Evolutionary conservation across 164 flowering plant genomes (phyloP), one percentile per base, ranked within the genome.

Genomic region (Annona squamosa): DNA sequence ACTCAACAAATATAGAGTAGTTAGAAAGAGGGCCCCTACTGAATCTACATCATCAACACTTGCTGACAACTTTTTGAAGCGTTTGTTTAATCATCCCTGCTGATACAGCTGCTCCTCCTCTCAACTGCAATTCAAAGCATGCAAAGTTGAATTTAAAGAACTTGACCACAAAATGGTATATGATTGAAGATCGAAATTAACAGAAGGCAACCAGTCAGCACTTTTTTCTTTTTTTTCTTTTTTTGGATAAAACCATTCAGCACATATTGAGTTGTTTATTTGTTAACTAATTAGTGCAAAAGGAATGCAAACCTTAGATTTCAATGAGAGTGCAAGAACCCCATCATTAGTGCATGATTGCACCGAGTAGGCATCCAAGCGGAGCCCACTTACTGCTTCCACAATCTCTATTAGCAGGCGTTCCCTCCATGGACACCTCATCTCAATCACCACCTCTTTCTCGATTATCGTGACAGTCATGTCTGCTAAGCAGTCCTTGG

Each of bases 371-470:
- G 85, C 83, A 68, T 94, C 95, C 77, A 92, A 67, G 37, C 84
- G 82, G 56, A 94, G 87, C 71, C 79, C 81, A 78, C 82, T 86
- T 1, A 88, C 56, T 4, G 85, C 90, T 56, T 88, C 95, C 85
- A 94, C 82, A 65, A 92, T 78, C 68, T 89, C 93, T 0, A 91
- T 72, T 81, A 94, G 77, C 76, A 94, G 74, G 17, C 79, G 77
- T 44, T 92, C 99, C 74, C 91, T 87, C 84, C 85, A 94, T 44
- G 88, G 84, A 75, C 95, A 90, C 56, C 78, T 74, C 74, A 92
- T 78, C 79, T 91, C 92, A 44, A 92, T 86, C 62, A 75, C 4
- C 65, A 87, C 87, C 57, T 87, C 91, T 18, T 81, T 77, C 26
- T 85, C 92, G 10, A 78, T 74, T 5, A 87, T 67, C 62, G 73